Base-by-base conservation (phyloP, 495 filamentous ascomycete species). In the Podospora didyma region DNA sequence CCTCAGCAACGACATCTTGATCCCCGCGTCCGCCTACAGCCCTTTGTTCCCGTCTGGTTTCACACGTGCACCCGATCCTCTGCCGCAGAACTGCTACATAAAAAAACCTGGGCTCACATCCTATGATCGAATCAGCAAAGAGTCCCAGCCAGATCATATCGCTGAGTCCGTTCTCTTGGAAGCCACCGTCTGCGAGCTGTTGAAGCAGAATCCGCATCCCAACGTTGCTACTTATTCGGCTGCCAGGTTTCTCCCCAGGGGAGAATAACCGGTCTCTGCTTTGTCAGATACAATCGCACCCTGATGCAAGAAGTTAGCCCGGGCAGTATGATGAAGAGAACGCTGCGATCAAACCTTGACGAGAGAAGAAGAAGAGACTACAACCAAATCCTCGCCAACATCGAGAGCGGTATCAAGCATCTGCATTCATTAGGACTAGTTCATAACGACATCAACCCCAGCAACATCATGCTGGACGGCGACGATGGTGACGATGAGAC, bases 361-460 rank as follows among this genome's bases (percentile, higher is more conserved):
- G 26, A 3, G 26, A 31, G 16, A 17, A 20, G 17, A 42, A 14
- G 50, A 10, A 41, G 42, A 20, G 50, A 53, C 19, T 42, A 53
- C 34, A 16, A 14, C 39, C 39, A 42, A 19, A 16, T 24, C 5
- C 22, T 46, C 11, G 14, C 5, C 1, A 47, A 47, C 1, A 46
- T 61, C 12, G 23, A 50, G 31, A 20, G 23, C 10, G 53, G 58
- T 7, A 12, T 56, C 20, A n/a, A 26, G 46, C 72, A 78, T 62
- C 62, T 77, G 0, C 73, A 75, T 57, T 52, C 49, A 21, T 54
- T 77, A 47, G 67, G 63, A 0, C 28, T 73, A 20, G 64, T 71
- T 3, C 73, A 76, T 52, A 74, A 73, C 50, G 71, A 78, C 35
- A 63, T 76, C 21, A 74, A 70, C 53, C 68, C 69, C 2, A 56